Base-by-base conservation (phyloP, 1,284 basidiomycete genomes). In the Mycosarcoma maydis region DNA sequence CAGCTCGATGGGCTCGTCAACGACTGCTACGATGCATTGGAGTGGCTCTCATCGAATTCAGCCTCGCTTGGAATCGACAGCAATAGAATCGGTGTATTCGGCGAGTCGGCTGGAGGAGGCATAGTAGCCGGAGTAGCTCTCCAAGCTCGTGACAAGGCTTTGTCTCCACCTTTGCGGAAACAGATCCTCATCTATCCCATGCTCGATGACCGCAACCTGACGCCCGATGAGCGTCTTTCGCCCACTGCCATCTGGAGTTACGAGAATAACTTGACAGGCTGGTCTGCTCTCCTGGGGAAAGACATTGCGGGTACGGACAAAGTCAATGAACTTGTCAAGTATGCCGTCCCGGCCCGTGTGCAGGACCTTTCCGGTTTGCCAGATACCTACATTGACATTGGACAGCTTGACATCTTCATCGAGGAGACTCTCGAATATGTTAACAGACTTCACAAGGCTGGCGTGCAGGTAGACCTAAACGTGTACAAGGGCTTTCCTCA, bases 111-210 rank as follows among this genome's bases (percentile, higher is more conserved):
- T 20, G 61, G 61, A 38, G 61, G 61, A 3, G 61, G 61, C 4
- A 45, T 65, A 30, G 61, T 50, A 8, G 61, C 61, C 6, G 61
- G 61, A 10, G 55, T 65, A 6, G 61, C 61, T 10, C 40, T 65
- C 23, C 54, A 58, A 32, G 61, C 61, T 20, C 61, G 61, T 7
- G 61, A 65, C 30, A 32, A 16, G 10, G 30, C 24, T 0, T n/a
- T 65, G 6, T 46, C 55, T 9, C 61, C 62, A 17, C 46, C 62
- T 2, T 39, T 66, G 22, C 29, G 40, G 33, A 66, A 66, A 20
- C 62, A 58, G 46, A 49, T 66, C 20, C 55, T 66, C 30, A 40
- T 66, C 51, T 59, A 66, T 32, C 62, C 62, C 7, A 66, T 59
- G 62, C 40, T 59, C n/a, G 62, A 66, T 29, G 55, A 66, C 23